Base-by-base conservation (phyloP, 78 protist genomes). In the Bodo saltans region DNA sequence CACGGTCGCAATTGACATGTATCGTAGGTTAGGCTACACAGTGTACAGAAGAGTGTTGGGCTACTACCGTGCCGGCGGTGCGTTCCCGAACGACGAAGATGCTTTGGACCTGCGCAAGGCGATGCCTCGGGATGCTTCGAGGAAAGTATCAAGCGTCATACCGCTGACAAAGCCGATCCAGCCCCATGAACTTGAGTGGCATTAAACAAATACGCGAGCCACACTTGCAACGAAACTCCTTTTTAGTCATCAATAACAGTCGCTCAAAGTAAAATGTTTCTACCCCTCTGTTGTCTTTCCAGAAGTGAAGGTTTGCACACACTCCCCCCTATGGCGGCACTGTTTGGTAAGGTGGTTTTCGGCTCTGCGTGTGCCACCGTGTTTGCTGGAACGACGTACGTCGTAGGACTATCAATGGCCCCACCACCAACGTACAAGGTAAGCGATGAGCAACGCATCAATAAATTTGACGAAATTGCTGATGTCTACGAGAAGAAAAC, bases 1-100 rank as follows among this genome's bases (percentile, higher is more conserved):
- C 79, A 74, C 70, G 30, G 88, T 95, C 11, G 99, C 99, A 0
- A 89, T 95, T 27, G 42, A 41, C 70, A 93, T 96, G 96, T 96
- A 96, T 80, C 30, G 47, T 34, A 83, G 87, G 67, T 69, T 94
- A 29, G 99, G 98, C 30, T 95, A 97, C 83, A 33, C 83, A 37
- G 74, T 93, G 11, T 97, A 93, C 73, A 81, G 99, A 0, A 42
- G 52, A 0, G 67, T 85, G 8, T 53, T 52, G 30, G 79, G 40
- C 72, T 53, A 73, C 60, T 47, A 47, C 60, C 8, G 60, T 8
- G 60, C 8, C n/a, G n/a, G n/a, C n/a, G n/a, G n/a, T n/a, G 60
- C 60, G n/a, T 23, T 23, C n/a, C n/a, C n/a, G 60, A 8, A 8
- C 60, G 60, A 17, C n/a, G 60, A 47, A 17, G 60, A 47, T 17